Evolutionary conservation across 2,329 filamentous ascomycete species (phyloP).

Genomic region (Penicillium griseofulvum): DNA sequence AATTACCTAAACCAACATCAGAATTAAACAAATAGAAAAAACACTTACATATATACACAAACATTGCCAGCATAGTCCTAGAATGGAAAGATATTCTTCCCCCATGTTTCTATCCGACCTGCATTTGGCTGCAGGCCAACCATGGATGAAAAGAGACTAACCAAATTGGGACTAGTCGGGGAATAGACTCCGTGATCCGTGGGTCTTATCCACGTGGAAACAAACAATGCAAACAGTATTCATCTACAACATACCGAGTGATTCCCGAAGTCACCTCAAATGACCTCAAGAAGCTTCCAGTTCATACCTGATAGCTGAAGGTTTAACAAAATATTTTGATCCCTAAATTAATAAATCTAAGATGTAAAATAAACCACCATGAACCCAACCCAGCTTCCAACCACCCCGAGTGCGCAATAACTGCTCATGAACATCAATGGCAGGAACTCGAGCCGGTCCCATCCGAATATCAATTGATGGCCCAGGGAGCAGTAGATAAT

Average conservation of each 20-base stretch:
- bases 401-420: conserved; percentile 89
- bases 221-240: conserved; percentile 22
- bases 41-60: neutral
- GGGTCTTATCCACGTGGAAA: conserved; percentile 23
- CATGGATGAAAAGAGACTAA: conserved; percentile 18
- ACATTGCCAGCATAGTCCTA: neutral
- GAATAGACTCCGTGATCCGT: conserved; percentile 24
- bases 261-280: neutral
- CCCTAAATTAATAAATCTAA: conserved; percentile 15
- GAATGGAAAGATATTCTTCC: neutral
- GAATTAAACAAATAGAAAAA: neutral
- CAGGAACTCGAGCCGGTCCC: conserved; percentile 73
- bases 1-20: neutral
- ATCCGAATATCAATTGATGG: conserved; percentile 80
- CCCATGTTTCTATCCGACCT: conserved; percentile 15
- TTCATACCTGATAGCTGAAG: neutral
- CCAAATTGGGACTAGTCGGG: conserved; percentile 9
- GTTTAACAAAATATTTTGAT: neutral
- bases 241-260: conserved; percentile 10
- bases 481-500: conserved; percentile 84
- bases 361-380: conserved; percentile 82
- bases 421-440: conserved; percentile 96
- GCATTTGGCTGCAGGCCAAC: conserved; percentile 18
- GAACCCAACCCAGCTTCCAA: conserved; percentile 93
- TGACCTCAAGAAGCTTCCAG: neutral